Evolutionary conservation across 1,284 basidiomycete species (phyloP).

Genomic region (Cryptococcus depauperatus): DNA sequence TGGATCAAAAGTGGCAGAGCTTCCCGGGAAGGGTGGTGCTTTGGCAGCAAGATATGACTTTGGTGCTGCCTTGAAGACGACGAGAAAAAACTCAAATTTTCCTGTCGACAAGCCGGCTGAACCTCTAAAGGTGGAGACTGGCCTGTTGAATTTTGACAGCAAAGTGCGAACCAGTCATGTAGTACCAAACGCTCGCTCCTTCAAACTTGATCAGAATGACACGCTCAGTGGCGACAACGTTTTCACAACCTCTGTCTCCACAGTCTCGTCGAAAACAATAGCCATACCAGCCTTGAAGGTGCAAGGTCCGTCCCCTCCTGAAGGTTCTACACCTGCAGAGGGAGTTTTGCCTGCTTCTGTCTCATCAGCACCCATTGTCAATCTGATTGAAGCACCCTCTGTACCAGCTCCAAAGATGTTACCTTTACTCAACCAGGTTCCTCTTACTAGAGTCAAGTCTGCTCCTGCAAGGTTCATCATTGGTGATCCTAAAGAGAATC

Average conservation of each 20-base stretch:
- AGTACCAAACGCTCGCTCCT: slow-evolving; percentile 39
- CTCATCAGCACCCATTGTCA: slow-evolving; percentile 3
- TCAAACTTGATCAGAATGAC: slow-evolving; percentile 14
- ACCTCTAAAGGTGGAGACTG: slow-evolving; percentile 27
- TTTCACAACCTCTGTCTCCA: slow-evolving; percentile 12
- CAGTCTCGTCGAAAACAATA: slow-evolving; percentile 1
- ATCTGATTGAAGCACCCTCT: slow-evolving; percentile 2
- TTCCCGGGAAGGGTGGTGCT: slow-evolving; percentile 25
- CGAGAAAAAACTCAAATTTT: slow-evolving; percentile 34
- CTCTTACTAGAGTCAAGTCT: slow-evolving; percentile 10
- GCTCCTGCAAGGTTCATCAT: slow-evolving; percentile 16
- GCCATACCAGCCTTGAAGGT: slow-evolving; percentile 15
- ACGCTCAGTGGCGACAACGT: slow-evolving; percentile 7
- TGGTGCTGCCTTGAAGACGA: slow-evolving; percentile 46
- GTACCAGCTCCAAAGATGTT: slow-evolving; percentile 2
- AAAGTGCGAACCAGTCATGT: slow-evolving; percentile 16
- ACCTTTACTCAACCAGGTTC: slow-evolving; percentile 9
- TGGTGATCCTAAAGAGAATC: slow-evolving; percentile 6
- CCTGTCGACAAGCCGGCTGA: slow-evolving; percentile 16
- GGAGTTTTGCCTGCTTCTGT: slow-evolving; percentile 2
- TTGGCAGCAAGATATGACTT: slow-evolving; percentile 50
- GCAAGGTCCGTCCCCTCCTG: slow-evolving; percentile 27
- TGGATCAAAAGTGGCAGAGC: slow-evolving; percentile 14
- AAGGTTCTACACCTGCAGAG: slow-evolving; percentile 7
- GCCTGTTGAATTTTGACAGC: slow-evolving; percentile 22